These are phyloP conservation scores for Metschnikowia similis DNA, from an alignment of 805 yeast genomes.

Conservation along the genomic window DNA sequence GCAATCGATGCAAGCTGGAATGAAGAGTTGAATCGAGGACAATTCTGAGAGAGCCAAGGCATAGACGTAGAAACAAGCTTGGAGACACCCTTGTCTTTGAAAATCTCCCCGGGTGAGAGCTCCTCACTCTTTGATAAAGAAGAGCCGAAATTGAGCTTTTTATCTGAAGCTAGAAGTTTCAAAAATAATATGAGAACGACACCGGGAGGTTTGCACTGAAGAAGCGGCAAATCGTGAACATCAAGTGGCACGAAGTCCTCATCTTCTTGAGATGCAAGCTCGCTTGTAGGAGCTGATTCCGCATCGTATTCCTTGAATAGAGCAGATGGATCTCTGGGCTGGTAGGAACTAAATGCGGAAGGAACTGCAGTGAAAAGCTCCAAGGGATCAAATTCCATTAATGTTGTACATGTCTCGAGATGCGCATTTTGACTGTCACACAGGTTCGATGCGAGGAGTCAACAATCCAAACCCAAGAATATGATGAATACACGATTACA, in stretches of 20 bases:
- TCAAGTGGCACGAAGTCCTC: slow-evolving; percentile 36
- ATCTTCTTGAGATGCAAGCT: not conserved
- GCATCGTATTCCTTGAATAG: too few species aligned
- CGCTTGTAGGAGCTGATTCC: not conserved
- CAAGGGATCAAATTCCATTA: slow-evolving; percentile 41
- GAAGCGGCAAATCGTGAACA: slow-evolving; percentile 54
- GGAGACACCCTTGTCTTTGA: slow-evolving; percentile 32
- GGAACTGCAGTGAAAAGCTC: slow-evolving; percentile 32
- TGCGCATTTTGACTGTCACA: not conserved
- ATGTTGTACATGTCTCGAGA: not conserved
- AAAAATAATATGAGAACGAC: slow-evolving; percentile 43
- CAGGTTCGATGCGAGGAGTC: not conserved
- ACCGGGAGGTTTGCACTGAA: slow-evolving; percentile 45
- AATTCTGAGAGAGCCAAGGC: slow-evolving; percentile 42
- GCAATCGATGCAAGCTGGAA: slow-evolving; percentile 25
- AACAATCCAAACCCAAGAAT: too few species aligned
- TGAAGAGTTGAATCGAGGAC: slow-evolving; percentile 28
- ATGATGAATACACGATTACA: too few species aligned
- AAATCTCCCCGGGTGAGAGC: slow-evolving; percentile 16
- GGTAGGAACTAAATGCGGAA: not conserved
- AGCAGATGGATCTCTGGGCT: not conserved
- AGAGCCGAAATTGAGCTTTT: slow-evolving; percentile 48
- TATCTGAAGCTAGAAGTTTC: slow-evolving; percentile 45
- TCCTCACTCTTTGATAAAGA: slow-evolving; percentile 5
- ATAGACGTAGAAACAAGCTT: slow-evolving; percentile 24